Conservation (phyloP, 768 basidiomycete genomes). For the Tricholoma flavovirens region DNA sequence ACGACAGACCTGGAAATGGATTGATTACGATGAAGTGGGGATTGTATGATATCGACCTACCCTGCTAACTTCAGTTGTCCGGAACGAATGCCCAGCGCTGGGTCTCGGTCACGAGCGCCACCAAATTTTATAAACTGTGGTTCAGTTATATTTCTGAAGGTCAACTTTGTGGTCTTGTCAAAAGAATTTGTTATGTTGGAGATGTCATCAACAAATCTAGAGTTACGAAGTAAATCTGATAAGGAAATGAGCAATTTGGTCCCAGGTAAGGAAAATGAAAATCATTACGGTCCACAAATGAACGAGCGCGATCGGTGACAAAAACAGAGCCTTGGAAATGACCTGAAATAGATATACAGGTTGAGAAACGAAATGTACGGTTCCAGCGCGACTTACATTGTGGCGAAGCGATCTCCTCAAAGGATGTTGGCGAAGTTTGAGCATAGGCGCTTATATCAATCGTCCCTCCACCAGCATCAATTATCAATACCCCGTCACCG, state of each 20-base stretch:
- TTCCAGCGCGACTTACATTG: slow-evolving; percentile 17
- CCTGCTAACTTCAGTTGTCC: slow-evolving; percentile 41
- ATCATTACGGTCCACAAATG: slow-evolving; percentile 30
- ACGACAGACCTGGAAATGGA: slow-evolving; percentile 6
- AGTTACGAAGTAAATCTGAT: slow-evolving; percentile 34
- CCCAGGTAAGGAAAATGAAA: not conserved
- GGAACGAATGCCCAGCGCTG: slow-evolving; percentile 31
- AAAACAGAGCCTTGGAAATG: slow-evolving; percentile 38
- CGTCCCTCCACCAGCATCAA: slow-evolving; percentile 52
- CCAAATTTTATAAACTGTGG: slow-evolving; percentile 46
- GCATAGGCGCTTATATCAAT: slow-evolving; percentile 50
- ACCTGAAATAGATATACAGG: slow-evolving; percentile 20
- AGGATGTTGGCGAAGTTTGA: slow-evolving; percentile 22
- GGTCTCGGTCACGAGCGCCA: slow-evolving; percentile 33
- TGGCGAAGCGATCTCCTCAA: slow-evolving; percentile 30
- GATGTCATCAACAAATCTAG: slow-evolving; percentile 35
- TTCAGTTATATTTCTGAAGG: slow-evolving; percentile 34
- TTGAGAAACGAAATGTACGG: slow-evolving; percentile 13
- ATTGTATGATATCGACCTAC: slow-evolving; percentile 14
- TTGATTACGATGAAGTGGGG: not conserved
- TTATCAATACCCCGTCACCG: slow-evolving; percentile 34
- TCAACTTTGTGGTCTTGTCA: slow-evolving; percentile 42
- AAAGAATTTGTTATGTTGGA: slow-evolving; percentile 37
- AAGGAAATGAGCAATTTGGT: not conserved
- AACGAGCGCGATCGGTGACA: slow-evolving; percentile 31